Evolutionary conservation across 257 asterid species (phyloP).

Genomic region (Solanum tarapatanum): DNA sequence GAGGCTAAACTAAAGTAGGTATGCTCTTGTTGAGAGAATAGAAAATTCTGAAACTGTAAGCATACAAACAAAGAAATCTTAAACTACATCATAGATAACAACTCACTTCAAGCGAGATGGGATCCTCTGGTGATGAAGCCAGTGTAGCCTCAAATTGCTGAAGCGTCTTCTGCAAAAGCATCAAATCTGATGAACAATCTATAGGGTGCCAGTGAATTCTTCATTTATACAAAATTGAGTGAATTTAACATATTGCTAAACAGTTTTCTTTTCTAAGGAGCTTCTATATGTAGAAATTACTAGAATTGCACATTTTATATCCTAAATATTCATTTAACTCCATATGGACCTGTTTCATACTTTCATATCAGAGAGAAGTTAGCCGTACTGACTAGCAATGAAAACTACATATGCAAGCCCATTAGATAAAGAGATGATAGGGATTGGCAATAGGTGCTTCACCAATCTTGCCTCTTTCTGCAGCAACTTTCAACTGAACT

Average conservation of each 20-base stretch:
- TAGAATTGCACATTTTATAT: not conserved
- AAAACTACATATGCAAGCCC: not conserved
- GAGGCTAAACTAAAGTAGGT: not conserved
- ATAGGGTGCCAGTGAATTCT: not conserved
- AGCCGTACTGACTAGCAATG: not conserved
- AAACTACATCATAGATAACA: not conserved
- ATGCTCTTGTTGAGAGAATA: not conserved
- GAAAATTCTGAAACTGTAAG: not conserved
- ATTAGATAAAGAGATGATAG: not conserved
- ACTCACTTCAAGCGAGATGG: constrained; percentile 86
- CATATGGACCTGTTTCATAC: not conserved
- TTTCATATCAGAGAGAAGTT: not conserved
- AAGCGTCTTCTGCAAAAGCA: constrained; percentile 57
- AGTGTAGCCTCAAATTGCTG: constrained; percentile 67
- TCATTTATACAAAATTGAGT: not conserved
- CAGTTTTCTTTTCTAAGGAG: not conserved
- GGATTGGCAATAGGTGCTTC: not conserved
- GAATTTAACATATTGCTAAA: not conserved
- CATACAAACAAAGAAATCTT: not conserved
- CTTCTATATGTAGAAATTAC: not conserved
- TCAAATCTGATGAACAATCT: not conserved
- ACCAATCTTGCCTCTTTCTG: not conserved
- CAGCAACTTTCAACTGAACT: not conserved
- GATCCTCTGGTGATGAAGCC: constrained; percentile 52
- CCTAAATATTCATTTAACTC: not conserved